These are phyloP conservation scores for Lupinus albus DNA, from an alignment of 306 rosid species.

Conservation along the genomic window DNA sequence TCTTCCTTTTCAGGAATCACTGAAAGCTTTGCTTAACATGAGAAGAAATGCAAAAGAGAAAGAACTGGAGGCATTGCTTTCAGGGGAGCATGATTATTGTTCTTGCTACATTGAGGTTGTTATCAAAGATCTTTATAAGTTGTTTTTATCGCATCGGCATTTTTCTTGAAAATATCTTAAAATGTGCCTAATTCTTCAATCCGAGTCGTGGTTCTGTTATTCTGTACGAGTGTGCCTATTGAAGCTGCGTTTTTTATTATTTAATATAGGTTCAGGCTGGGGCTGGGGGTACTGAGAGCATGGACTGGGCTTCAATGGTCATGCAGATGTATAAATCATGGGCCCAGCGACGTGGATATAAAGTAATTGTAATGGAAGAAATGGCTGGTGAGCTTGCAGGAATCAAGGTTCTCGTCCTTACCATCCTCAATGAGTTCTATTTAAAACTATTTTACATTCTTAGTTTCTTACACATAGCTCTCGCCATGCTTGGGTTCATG, in stretches of 20 bases:
- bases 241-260: slow-evolving; percentile 29
- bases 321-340: slow-evolving; percentile 93
- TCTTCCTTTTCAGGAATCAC: slow-evolving; percentile 66
- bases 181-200: neutral
- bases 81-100: slow-evolving; percentile 85
- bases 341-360: slow-evolving; percentile 75
- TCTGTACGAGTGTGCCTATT: slow-evolving; percentile 23
- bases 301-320: slow-evolving; percentile 98
- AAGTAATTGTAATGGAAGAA: slow-evolving; percentile 80
- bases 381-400: slow-evolving; percentile 97
- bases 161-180: slow-evolving; percentile 27
- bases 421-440: slow-evolving; percentile 39
- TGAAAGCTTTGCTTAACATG: slow-evolving; percentile 70
- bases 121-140: slow-evolving; percentile 19
- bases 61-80: slow-evolving; percentile 87
- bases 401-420: slow-evolving; percentile 85
- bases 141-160: slow-evolving; percentile 3
- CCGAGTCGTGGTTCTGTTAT: slow-evolving; percentile 14
- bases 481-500: slow-evolving; percentile 30
- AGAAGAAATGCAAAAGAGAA: slow-evolving; percentile 78
- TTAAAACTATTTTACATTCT: slow-evolving; percentile 5
- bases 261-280: slow-evolving; percentile 88
- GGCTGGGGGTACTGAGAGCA: slow-evolving; percentile 98
- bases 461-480: neutral
- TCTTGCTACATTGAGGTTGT: slow-evolving; percentile 90